phyloP scores from a whole-genome alignment of 148 eudicot species.

The Vaccinium macrocarpon region DNA sequence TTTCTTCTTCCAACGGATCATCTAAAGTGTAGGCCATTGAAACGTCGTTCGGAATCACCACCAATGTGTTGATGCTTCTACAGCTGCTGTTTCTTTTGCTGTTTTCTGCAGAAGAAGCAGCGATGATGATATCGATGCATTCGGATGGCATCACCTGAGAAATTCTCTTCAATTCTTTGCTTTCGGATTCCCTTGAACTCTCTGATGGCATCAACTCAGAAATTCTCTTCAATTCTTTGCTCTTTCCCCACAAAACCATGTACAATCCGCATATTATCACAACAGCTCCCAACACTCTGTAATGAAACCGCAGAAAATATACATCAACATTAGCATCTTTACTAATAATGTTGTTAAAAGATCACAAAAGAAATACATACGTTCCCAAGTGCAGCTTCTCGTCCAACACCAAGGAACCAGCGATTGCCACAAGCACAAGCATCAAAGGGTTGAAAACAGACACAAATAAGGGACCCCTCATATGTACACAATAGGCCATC shows the following conservation, averaged over 20 bases:
- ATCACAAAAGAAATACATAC: constrained; percentile 26
- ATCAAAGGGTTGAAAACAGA: constrained; percentile 57
- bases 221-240: constrained; percentile 21
- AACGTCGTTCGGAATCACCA: constrained; percentile 7
- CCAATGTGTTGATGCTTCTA: neutral
- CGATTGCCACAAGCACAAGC: constrained; percentile 60
- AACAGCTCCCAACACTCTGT: constrained; percentile 23
- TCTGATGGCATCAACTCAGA: constrained; percentile 18
- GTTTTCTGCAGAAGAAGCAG: neutral
- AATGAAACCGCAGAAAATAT: too few relatives aligned
- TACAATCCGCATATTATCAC: constrained; percentile 24
- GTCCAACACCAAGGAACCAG: constrained; percentile 43
- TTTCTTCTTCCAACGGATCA: neutral
- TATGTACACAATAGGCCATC: constrained; percentile 40
- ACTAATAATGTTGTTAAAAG: neutral
- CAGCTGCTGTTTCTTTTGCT: neutral
- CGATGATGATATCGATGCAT: constrained; percentile 1
- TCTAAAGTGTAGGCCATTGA: neutral
- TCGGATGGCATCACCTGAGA: neutral
- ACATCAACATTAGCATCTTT: too few relatives aligned
- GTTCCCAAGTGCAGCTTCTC: constrained; percentile 65
- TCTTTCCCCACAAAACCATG: constrained; percentile 22
- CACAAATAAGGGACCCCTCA: constrained; percentile 55
- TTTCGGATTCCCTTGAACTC: constrained; percentile 1
- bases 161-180: too few relatives aligned